Conservation (phyloP, 371 early-diverging fungal species). For the Mucor velutinosus region DNA sequence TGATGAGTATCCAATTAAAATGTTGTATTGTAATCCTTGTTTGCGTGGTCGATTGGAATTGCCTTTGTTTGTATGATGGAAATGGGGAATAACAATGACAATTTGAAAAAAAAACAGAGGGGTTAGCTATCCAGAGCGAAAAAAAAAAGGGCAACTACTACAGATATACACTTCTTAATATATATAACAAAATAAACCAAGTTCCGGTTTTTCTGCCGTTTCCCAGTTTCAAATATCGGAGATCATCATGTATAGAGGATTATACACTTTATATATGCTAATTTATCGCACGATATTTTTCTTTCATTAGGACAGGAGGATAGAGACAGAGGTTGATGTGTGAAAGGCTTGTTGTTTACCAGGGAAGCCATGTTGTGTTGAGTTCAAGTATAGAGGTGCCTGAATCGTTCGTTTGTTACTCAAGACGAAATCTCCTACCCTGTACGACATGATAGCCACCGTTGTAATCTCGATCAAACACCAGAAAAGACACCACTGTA, state of each 20-base stretch:
- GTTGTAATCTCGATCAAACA: no score
- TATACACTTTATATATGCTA: neutral
- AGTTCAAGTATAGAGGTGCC: neutral
- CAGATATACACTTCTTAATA: neutral
- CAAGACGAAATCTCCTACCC: neutral
- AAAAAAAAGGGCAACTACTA: neutral
- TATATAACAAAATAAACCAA: neutral
- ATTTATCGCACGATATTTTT: neutral
- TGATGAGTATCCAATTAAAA: neutral
- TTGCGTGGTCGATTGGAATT: no score
- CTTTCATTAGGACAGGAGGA: no score
- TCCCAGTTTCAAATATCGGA: conserved; percentile 1
- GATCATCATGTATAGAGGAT: neutral
- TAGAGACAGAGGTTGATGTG: no score
- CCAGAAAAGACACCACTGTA: neutral
- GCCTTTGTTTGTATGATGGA: no score
- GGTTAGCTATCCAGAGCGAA: neutral
- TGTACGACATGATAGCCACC: neutral
- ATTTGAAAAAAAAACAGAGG: neutral
- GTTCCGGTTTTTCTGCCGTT: neutral
- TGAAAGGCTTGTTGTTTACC: neutral
- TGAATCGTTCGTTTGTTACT: neutral
- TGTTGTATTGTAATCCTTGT: neutral
- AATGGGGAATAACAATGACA: no score
- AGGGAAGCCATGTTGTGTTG: neutral